Evolutionary conservation across 2,329 filamentous ascomycete genomes (phyloP).

Genomic region (Sclerotinia borealis): DNA sequence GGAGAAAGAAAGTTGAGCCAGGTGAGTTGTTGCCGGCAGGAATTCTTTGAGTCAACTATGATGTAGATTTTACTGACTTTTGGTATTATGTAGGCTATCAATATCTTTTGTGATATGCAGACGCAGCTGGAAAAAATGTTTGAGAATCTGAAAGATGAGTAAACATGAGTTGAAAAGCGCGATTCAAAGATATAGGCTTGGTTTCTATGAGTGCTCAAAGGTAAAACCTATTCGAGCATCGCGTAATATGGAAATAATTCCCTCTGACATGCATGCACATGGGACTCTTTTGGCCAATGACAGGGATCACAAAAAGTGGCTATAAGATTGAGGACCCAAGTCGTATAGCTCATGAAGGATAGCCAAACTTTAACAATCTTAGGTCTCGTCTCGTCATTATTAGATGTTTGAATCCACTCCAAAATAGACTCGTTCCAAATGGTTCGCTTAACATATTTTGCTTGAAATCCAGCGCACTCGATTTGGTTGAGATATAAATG

Average conservation of each 20-base stretch:
- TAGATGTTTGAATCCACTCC: no score
- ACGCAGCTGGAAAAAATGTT: constrained; percentile 40
- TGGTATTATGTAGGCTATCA: constrained; percentile 41
- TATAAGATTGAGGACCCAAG: background rate
- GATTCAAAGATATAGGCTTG: background rate
- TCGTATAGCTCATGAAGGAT: no score
- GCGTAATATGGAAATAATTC: background rate
- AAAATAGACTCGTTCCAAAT: no score
- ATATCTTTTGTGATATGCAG: constrained; percentile 53
- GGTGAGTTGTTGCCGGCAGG: constrained; percentile 25
- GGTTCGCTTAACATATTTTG: no score
- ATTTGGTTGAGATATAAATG: no score
- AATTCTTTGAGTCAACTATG: no score
- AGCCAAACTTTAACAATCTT: no score
- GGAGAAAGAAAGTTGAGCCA: constrained; percentile 45
- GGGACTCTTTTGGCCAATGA: background rate
- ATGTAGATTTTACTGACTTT: background rate
- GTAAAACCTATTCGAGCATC: background rate
- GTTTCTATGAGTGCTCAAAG: background rate
- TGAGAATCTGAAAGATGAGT: background rate
- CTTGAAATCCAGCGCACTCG: no score
- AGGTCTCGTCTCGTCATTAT: no score
- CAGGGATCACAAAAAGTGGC: background rate
- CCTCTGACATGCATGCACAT: background rate
- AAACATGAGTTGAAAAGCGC: background rate